Base-by-base conservation (phyloP, 2,329 filamentous ascomycete genomes). In the Fusarium sp. region DNA sequence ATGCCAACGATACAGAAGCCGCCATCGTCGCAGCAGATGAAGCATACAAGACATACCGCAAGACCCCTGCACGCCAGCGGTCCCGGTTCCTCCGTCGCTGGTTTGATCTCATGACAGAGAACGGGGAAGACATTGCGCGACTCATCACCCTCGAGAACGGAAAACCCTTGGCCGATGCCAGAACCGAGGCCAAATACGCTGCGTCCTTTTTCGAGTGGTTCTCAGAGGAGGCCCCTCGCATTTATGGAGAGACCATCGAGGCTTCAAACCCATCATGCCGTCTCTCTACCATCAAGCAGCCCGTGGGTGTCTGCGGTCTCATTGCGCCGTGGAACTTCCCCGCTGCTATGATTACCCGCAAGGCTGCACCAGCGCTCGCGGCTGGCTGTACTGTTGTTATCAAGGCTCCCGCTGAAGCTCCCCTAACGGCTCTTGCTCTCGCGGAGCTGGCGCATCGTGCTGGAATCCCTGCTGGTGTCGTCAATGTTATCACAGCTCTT, bases 321-420 rank as follows among this genome's bases (percentile, higher is more conserved):
- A 77, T 78, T 58, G 74, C 75, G 12, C 76, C 76, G 19, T 76
- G 87, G 88, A 89, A 91, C 77, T 90, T 89, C 70, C 83, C 84
- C 8, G 78, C 81, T 23, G 83, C 82, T 21, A 86, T 86, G 84
- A 81, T 85, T 48, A 80, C 80, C 12, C 75, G 81, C 26, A 83
- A 83, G 62, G 77, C 78, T 28, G 80, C 78, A 6, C 79, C 86
- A 10, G 87, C 85, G 17, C 81, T 93, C 39, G 90, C 90, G 32
- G 89, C 90, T 26, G 90, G 90, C 34, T 92, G 90, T 77, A 91
- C 89, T 4, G 86, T 92, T 85, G 93, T 97, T 2, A 89, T 89
- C 67, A 97, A 97, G 80, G 91, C 93, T 34, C 93, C 94, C 2
- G 90, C 91, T 36, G 94, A 97, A 82, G 97, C 94, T 6, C 94